Percentiles rank a stretch among this genome's conserved stretches.
These are phyloP conservation scores for Umbelopsis ramanniana DNA, from an alignment of 192 early-diverging fungal species.

Conservation along the genomic window DNA sequence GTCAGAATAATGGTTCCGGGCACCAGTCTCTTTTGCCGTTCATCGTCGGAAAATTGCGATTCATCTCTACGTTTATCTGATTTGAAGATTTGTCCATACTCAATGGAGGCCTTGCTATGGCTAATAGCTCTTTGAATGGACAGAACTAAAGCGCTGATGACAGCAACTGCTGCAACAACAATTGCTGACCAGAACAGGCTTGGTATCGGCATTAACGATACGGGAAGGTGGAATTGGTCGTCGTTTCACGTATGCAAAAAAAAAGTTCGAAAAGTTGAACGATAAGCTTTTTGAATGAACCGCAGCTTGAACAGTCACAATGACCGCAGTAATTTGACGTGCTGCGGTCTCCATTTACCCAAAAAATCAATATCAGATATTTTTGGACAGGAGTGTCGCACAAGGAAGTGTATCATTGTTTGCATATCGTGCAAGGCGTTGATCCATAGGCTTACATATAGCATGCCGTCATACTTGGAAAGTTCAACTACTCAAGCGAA, in stretches of 20 bases:
- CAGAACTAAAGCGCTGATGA: neutral
- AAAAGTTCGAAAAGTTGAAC: no score
- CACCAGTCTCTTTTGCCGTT: constrained; percentile 9
- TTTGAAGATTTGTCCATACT: constrained; percentile 19
- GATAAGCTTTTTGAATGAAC: neutral
- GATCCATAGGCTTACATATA: no score
- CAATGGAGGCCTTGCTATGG: constrained; percentile 1
- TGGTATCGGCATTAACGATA: neutral
- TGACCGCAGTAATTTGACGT: neutral
- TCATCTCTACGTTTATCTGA: constrained; percentile 18
- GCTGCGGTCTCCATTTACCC: neutral
- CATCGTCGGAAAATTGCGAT: constrained; percentile 19
- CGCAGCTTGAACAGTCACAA: constrained; percentile 9
- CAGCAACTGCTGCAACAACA: neutral
- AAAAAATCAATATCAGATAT: no score
- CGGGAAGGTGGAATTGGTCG: neutral
- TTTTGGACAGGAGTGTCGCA: no score
- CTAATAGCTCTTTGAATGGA: constrained; percentile 19
- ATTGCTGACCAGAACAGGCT: neutral
- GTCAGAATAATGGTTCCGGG: neutral
- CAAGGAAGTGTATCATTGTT: no score
- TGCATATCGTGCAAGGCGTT: no score
- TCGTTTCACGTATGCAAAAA: neutral
- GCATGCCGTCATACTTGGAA: no score
- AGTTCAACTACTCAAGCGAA: no score